A percentile compares a stretch with the other conserved stretches of the same genome.
phyloP scores from a whole-genome alignment of 2,329 filamentous ascomycete genomes.

The Fusarium buxicola region DNA sequence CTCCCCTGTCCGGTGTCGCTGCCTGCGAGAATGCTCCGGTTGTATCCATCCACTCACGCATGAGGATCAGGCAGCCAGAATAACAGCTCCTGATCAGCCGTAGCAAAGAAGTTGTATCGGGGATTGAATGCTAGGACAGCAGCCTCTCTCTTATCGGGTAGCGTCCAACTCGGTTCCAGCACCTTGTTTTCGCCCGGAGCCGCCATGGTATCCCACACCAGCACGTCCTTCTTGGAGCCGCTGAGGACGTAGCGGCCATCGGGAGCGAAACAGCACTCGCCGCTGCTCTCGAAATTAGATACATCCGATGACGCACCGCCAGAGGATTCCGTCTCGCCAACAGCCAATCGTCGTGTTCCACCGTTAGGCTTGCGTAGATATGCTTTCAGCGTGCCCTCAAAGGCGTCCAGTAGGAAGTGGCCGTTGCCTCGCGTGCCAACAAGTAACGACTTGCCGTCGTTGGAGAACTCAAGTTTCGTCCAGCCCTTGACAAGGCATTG shows the following conservation, averaged over 20 bases:
- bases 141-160: slow-evolving; percentile 75
- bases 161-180: slow-evolving; percentile 71
- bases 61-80: slow-evolving; percentile 82
- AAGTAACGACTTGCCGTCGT: slow-evolving; percentile 90
- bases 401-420: slow-evolving; percentile 94
- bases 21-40: neutral
- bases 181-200: slow-evolving; percentile 66
- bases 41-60: slow-evolving; percentile 52
- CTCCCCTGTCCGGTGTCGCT: too few species aligned
- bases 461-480: slow-evolving; percentile 95
- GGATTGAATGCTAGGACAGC: slow-evolving; percentile 90
- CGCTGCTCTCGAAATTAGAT: slow-evolving; percentile 65
- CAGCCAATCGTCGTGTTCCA: slow-evolving; percentile 63
- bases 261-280: slow-evolving; percentile 89
- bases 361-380: slow-evolving; percentile 73
- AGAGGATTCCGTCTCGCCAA: slow-evolving; percentile 60
- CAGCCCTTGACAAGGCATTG: slow-evolving; percentile 76
- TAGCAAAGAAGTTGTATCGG: slow-evolving; percentile 90
- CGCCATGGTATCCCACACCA: slow-evolving; percentile 86
- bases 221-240: slow-evolving; percentile 77
- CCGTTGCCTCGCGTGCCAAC: slow-evolving; percentile 85
- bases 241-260: slow-evolving; percentile 91
- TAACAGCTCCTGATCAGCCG: slow-evolving; percentile 84
- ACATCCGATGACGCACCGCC: slow-evolving; percentile 53
- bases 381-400: slow-evolving; percentile 82